Evolutionary conservation across 2,329 filamentous ascomycete species (phyloP).

Genomic region (Apiospora arundinis): DNA sequence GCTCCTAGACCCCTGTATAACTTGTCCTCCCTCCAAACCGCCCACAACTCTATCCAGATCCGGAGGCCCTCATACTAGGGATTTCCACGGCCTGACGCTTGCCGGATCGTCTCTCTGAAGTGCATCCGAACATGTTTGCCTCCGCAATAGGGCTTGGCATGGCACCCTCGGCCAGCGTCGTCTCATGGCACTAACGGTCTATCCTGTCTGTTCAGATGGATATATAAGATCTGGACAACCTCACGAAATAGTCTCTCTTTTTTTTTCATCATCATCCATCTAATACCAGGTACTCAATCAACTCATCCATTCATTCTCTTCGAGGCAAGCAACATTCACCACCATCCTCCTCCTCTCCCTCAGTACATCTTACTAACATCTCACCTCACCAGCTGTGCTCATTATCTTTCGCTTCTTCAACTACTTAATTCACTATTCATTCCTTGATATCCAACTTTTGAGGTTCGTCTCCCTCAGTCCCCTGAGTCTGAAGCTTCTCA

Average conservation of each 20-base stretch:
- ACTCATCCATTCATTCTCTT: conserved; percentile 49
- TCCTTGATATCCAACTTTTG: conserved; percentile 47
- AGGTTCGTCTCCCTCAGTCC: conserved; percentile 45
- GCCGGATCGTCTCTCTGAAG: conserved; percentile 45
- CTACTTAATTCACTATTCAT: conserved; percentile 39
- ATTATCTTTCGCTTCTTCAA: conserved; percentile 32
- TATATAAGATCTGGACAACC: conserved; percentile 47
- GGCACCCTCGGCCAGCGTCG: conserved; percentile 35
- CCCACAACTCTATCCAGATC: neutral
- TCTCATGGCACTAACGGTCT: conserved; percentile 31
- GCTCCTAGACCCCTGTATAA: neutral
- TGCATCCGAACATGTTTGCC: conserved; percentile 45
- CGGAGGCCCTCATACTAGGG: conserved; percentile 36
- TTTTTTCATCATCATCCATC: conserved; percentile 40
- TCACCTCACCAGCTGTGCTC: conserved; percentile 52
- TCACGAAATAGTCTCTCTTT: conserved; percentile 34
- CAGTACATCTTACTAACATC: conserved; percentile 31
- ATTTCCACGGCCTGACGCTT: conserved; percentile 47
- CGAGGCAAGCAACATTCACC: conserved; percentile 46
- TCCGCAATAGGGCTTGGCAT: conserved; percentile 34
- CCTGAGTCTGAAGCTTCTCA: neutral
- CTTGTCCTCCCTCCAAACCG: neutral
- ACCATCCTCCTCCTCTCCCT: conserved; percentile 20
- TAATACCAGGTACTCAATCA: conserved; percentile 38
- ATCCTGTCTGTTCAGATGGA: conserved; percentile 24